phyloP scores from a whole-genome alignment of 306 rosid species.

The Macrotyloma uniflorum region DNA sequence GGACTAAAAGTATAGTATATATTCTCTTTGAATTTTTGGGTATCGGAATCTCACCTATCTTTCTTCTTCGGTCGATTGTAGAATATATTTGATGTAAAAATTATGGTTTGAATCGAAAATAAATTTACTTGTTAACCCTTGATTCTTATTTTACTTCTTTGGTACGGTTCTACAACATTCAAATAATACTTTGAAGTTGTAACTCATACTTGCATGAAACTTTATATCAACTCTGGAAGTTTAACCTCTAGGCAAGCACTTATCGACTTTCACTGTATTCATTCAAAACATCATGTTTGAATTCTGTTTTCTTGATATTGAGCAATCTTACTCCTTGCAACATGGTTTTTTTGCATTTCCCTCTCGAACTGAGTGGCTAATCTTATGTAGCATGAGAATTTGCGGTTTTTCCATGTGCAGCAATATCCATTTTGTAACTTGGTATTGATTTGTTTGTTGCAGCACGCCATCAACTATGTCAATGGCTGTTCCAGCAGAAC shows the following conservation, averaged over 20 bases:
- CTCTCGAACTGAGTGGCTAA: constrained; percentile 1
- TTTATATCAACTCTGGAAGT: neutral
- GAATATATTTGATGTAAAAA: neutral
- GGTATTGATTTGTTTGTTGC: constrained; percentile 36
- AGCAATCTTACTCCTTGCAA: constrained; percentile 1
- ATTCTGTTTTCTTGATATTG: neutral
- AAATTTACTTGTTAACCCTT: neutral
- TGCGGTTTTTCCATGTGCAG: constrained; percentile 11
- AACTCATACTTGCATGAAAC: neutral
- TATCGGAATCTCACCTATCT: neutral
- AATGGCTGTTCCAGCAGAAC: constrained; percentile 80
- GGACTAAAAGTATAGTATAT: neutral
- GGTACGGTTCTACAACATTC: neutral
- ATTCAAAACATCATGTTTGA: neutral
- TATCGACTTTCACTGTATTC: neutral
- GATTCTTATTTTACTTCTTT: constrained; percentile 7
- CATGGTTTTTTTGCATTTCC: neutral
- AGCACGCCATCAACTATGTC: constrained; percentile 81
- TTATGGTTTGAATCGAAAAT: neutral
- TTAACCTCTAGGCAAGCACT: neutral
- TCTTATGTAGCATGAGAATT: neutral
- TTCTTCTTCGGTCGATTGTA: neutral
- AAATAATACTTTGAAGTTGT: neutral
- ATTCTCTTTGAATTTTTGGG: neutral
- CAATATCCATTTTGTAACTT: neutral